These are phyloP conservation scores for Triangularia setosa DNA, from an alignment of 2,329 filamentous ascomycete genomes.

Conservation along the genomic window DNA sequence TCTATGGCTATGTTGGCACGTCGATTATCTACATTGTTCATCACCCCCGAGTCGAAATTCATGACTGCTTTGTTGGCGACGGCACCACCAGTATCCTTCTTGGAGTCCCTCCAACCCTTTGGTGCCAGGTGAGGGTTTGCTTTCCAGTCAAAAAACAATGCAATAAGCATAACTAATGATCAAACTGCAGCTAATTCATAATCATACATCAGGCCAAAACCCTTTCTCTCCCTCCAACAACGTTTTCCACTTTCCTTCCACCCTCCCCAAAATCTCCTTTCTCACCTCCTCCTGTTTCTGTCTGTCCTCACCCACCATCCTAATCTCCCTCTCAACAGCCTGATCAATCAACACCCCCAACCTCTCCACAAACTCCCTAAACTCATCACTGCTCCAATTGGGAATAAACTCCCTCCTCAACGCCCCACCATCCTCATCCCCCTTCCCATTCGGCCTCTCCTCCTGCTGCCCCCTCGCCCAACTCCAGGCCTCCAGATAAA, in stretches of 20 bases:
- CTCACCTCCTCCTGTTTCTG: slow-evolving; percentile 28
- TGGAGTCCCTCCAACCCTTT: no score
- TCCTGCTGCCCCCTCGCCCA: slow-evolving; percentile 42
- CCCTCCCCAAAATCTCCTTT: slow-evolving; percentile 36
- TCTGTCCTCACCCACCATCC: slow-evolving; percentile 23
- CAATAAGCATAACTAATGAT: not conserved
- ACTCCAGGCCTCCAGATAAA: slow-evolving; percentile 58
- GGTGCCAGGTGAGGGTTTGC: no score
- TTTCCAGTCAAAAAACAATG: not conserved
- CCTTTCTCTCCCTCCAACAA: slow-evolving; percentile 53
- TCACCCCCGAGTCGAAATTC: no score
- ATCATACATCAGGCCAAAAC: slow-evolving; percentile 51
- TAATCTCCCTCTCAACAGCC: slow-evolving; percentile 41
- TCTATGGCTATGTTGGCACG: no score
- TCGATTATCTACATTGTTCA: no score
- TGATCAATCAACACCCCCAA: slow-evolving; percentile 54
- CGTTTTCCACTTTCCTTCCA: slow-evolving; percentile 43
- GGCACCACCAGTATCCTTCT: no score
- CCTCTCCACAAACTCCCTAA: slow-evolving; percentile 54
- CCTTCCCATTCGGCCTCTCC: slow-evolving; percentile 16
- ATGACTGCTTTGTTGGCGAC: no score
- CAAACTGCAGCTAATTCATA: not conserved
- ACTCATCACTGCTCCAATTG: slow-evolving; percentile 63
- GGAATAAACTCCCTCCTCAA: slow-evolving; percentile 62
- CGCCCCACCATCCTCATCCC: slow-evolving; percentile 62